These are phyloP conservation scores for Irpex sp. DNA, from an alignment of 1,284 basidiomycete species.

Conservation along the genomic window DNA sequence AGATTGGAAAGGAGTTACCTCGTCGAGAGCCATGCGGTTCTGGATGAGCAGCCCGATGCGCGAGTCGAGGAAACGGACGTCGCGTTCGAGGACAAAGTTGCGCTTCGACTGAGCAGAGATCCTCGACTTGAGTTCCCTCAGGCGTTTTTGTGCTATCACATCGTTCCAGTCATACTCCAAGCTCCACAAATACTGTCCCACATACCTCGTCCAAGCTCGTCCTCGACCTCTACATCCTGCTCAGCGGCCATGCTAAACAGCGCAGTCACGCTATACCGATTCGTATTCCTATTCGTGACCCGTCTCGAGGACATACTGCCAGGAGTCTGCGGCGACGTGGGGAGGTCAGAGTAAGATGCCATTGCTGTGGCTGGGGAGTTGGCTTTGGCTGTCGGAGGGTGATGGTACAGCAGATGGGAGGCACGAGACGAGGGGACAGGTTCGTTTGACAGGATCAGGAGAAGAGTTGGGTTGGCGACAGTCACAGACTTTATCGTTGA, in stretches of 20 bases:
- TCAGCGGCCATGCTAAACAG: constrained; percentile 98
- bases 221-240: constrained; percentile 97
- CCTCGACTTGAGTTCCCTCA: constrained; percentile 93
- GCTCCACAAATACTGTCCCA: constrained; percentile 11
- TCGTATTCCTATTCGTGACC: constrained; percentile 87
- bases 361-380: neutral
- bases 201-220: constrained; percentile 91
- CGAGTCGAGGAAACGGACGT: constrained; percentile 97
- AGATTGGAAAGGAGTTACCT: too few relatives aligned
- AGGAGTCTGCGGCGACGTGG: constrained; percentile 45
- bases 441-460: constrained; percentile 8
- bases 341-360: constrained; percentile 60
- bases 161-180: neutral
- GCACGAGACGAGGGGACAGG: neutral
- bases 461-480: constrained; percentile 6
- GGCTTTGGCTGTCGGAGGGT: too few relatives aligned
- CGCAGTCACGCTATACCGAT: constrained; percentile 94
- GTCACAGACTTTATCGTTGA: constrained; percentile 7
- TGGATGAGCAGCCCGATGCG: constrained; percentile 97
- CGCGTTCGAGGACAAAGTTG: constrained; percentile 97
- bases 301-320: constrained; percentile 62
- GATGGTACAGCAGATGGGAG: constrained; percentile 5
- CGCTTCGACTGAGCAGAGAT: constrained; percentile 99
- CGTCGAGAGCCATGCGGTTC: constrained; percentile 95
- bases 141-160: constrained; percentile 81